These are phyloP conservation scores for Citrullus mucosospermus DNA, from an alignment of 306 rosid species.

Conservation along the genomic window DNA sequence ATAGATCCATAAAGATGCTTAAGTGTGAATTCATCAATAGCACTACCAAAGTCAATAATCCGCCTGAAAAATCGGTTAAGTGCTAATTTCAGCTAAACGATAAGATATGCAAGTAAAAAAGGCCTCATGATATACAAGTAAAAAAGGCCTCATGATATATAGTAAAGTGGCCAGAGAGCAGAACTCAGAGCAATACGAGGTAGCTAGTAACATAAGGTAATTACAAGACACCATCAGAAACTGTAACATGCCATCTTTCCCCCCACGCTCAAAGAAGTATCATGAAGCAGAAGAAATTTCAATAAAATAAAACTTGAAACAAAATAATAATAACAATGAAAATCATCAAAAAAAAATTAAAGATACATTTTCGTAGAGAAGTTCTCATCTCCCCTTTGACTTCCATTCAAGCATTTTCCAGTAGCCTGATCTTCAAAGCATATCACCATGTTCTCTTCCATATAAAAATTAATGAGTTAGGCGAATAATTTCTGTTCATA, in stretches of 20 bases:
- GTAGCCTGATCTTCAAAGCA: slow-evolving; percentile 79
- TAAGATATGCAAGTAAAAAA: background rate
- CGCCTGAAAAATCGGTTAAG: slow-evolving; percentile 21
- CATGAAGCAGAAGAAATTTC: background rate
- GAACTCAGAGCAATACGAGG: background rate
- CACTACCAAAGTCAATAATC: slow-evolving; percentile 89
- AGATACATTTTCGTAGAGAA: slow-evolving; percentile 63
- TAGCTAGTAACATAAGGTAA: background rate
- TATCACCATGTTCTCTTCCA: slow-evolving; percentile 86
- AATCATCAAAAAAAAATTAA: background rate
- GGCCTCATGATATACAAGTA: background rate
- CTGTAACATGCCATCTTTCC: background rate
- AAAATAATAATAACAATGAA: background rate
- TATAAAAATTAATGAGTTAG: slow-evolving; percentile 6
- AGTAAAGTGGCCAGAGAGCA: background rate
- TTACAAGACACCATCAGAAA: background rate
- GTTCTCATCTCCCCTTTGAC: slow-evolving; percentile 35
- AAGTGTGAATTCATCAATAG: slow-evolving; percentile 70
- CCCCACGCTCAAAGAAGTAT: slow-evolving; percentile 1
- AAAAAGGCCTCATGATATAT: background rate
- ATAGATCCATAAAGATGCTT: slow-evolving; percentile 73
- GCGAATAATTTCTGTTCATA: background rate
- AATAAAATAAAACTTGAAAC: background rate
- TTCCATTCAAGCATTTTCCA: slow-evolving; percentile 71
- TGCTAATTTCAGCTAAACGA: background rate